phyloP scores from a whole-genome alignment of 345 rosid species.

The Schrenkiella parvula region DNA sequence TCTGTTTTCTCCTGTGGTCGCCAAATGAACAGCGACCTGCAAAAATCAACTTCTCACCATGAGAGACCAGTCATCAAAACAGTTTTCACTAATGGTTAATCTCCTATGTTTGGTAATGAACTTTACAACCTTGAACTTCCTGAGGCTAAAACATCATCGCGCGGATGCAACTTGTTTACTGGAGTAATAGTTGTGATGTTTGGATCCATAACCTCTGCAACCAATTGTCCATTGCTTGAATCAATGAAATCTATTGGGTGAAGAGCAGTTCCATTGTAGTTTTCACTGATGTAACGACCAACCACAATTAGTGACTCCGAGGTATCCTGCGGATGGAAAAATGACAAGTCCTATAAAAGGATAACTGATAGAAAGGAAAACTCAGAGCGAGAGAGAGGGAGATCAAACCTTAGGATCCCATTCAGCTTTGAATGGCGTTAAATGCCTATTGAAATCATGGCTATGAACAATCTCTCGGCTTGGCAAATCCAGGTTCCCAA shows the following conservation, averaged over 20 bases:
- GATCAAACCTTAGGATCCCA: constrained; percentile 94
- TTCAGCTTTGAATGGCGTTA: constrained; percentile 93
- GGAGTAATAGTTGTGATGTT: constrained; percentile 90
- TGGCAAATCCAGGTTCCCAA: constrained; percentile 71
- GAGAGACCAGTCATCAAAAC: not conserved
- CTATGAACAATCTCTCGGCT: constrained; percentile 98
- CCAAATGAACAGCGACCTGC: constrained; percentile 92
- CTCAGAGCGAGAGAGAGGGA: not conserved
- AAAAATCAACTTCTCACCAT: constrained; percentile 1
- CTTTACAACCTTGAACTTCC: constrained; percentile 83
- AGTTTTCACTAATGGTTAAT: not conserved
- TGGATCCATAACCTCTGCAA: constrained; percentile 95
- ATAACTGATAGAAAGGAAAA: not conserved
- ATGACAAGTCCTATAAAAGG: not conserved
- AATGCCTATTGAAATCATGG: constrained; percentile 91
- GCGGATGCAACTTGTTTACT: constrained; percentile 89
- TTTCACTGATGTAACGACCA: constrained; percentile 94
- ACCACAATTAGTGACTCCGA: constrained; percentile 83
- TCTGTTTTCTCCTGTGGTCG: constrained; percentile 61
- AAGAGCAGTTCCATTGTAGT: constrained; percentile 77
- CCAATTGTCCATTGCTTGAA: constrained; percentile 71
- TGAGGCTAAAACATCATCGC: constrained; percentile 87
- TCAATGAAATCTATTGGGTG: constrained; percentile 97
- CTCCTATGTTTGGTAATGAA: not conserved
- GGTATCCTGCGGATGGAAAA: constrained; percentile 57